These are phyloP conservation scores for Fraxinus albicans DNA, from an alignment of 305 asterid genomes.

Conservation along the genomic window DNA sequence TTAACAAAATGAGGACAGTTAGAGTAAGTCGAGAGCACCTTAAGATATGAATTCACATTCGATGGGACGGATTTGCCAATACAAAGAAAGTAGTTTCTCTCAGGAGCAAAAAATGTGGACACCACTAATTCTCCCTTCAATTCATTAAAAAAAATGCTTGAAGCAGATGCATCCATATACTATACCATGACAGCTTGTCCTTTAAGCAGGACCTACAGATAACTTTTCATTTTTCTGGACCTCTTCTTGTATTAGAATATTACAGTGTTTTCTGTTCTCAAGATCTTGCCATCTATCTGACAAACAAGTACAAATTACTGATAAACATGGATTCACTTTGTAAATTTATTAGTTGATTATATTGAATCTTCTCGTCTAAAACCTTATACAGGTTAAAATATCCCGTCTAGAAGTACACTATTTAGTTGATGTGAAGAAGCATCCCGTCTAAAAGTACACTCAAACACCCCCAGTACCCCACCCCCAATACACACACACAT, in stretches of 20 bases:
- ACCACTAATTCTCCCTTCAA: not conserved
- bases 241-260: slow-evolving; percentile 8
- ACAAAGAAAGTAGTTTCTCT: not conserved
- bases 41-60: not conserved
- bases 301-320: not conserved
- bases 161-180: not conserved
- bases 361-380: not conserved
- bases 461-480: not conserved
- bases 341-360: not conserved
- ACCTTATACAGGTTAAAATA: not conserved
- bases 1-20: not conserved
- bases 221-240: slow-evolving; percentile 30
- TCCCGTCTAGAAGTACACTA: too few species aligned
- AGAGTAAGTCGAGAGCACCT: not conserved
- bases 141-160: slow-evolving; percentile 22
- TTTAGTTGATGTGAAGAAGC: not conserved
- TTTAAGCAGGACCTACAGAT: slow-evolving; percentile 45
- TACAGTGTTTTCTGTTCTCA: slow-evolving; percentile 17
- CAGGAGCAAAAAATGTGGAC: slow-evolving; percentile 6
- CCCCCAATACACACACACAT: not conserved
- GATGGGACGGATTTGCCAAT: not conserved
- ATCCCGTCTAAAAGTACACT: not conserved
- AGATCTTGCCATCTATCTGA: not conserved
- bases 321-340: not conserved
- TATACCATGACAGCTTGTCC: slow-evolving; percentile 44